Conservation (phyloP, 768 basidiomycete species). For the Tylopilus felleus region DNA sequence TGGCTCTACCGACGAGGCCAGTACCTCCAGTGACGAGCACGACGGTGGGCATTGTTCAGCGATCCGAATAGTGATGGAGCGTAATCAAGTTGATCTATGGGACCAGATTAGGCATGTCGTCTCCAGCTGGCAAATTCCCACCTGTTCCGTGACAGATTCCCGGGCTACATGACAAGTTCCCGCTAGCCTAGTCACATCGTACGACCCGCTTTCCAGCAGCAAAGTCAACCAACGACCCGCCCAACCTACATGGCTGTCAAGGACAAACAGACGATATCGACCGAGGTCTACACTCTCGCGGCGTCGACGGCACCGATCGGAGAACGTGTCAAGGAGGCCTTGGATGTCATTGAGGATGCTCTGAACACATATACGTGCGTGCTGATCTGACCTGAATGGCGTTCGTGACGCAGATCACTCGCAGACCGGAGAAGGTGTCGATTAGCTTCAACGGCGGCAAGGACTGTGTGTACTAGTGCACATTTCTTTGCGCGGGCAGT, state of each 20-base stretch:
- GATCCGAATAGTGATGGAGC: background rate
- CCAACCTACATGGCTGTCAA: slow-evolving; percentile 27
- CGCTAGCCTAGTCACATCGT: too few relatives aligned
- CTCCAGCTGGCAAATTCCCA: background rate
- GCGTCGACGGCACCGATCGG: slow-evolving; percentile 52
- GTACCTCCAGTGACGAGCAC: slow-evolving; percentile 83
- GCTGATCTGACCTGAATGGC: slow-evolving; percentile 7
- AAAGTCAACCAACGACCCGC: background rate
- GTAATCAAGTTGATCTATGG: background rate
- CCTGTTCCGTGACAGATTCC: background rate
- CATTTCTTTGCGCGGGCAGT: background rate
- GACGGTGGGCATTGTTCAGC: slow-evolving; percentile 37
- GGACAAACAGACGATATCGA: slow-evolving; percentile 51
- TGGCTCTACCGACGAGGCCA: slow-evolving; percentile 85
- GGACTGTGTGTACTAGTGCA: slow-evolving; percentile 74
- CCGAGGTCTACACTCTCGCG: slow-evolving; percentile 62
- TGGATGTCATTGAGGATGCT: slow-evolving; percentile 75
- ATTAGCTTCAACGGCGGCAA: slow-evolving; percentile 99
- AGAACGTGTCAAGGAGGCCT: slow-evolving; percentile 67
- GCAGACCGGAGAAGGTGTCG: slow-evolving; percentile 66
- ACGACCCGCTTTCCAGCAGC: background rate
- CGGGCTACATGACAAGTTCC: too few relatives aligned
- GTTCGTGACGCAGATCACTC: slow-evolving; percentile 9
- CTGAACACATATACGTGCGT: slow-evolving; percentile 80
- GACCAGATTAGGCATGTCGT: background rate